phyloP scores from a whole-genome alignment of 2,329 filamentous ascomycete genomes.

The Pestalotiopsis sp. region DNA sequence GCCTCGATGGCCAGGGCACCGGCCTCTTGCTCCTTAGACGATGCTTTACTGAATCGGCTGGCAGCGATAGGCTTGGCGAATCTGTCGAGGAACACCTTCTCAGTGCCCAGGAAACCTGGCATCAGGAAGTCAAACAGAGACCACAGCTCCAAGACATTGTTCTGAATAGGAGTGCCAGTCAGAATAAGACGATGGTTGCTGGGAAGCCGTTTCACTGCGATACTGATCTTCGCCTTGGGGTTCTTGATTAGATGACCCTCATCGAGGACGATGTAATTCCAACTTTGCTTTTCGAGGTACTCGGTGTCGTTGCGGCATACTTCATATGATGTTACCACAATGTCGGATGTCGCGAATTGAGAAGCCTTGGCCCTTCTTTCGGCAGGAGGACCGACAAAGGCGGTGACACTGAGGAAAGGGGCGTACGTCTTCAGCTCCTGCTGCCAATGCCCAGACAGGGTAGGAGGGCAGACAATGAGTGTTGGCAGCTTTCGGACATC shows the following conservation, averaged over 20 bases:
- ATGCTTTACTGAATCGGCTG: constrained; percentile 93
- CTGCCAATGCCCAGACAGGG: constrained; percentile 96
- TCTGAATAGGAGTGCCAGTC: constrained; percentile 96
- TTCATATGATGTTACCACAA: constrained; percentile 97
- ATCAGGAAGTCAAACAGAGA: constrained; percentile 98
- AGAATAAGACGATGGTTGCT: constrained; percentile 96
- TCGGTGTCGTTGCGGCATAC: constrained; percentile 97
- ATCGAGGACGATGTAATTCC: constrained; percentile 97
- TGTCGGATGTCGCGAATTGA: constrained; percentile 75
- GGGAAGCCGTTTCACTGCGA: constrained; percentile 84
- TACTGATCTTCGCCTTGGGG: constrained; percentile 91
- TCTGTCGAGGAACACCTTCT: constrained; percentile 92
- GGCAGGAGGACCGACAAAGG: constrained; percentile 86
- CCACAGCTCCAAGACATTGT: constrained; percentile 96
- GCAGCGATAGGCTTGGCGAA: constrained; percentile 95
- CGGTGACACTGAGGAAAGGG: constrained; percentile 85
- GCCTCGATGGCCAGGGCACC: constrained; percentile 96
- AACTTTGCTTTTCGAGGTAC: constrained; percentile 77
- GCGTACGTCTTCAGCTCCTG: constrained; percentile 96
- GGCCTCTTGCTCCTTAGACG: constrained; percentile 96
- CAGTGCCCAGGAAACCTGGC: constrained; percentile 94
- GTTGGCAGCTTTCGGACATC: constrained; percentile 84
- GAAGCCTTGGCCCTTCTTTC: constrained; percentile 75
- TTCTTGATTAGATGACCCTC: constrained; percentile 99
- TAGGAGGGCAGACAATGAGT: constrained; percentile 93